Conservation (phyloP, 176 grass and related monocot genomes). For the Carex pumila region DNA sequence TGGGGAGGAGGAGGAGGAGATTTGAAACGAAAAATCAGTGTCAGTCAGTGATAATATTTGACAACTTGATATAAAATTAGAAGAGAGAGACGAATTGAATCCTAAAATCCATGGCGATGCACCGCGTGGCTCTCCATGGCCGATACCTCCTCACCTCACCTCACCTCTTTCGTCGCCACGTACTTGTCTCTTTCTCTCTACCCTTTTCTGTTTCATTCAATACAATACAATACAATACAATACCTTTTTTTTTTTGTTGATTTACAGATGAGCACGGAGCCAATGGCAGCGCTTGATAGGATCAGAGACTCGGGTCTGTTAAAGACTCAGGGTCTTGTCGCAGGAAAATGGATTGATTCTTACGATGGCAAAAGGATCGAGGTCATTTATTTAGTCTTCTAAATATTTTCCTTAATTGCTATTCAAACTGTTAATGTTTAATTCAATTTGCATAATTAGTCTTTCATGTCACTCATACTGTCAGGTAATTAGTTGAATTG, state of each 20-base stretch:
- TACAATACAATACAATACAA: too few relatives aligned
- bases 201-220: neutral
- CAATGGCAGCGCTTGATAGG: constrained; percentile 47
- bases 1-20: too few relatives aligned
- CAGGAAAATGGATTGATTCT: constrained; percentile 72
- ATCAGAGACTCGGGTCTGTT: constrained; percentile 62
- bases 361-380: constrained; percentile 79
- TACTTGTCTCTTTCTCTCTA: neutral
- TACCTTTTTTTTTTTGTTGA: too few relatives aligned
- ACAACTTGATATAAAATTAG: too few relatives aligned
- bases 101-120: constrained; percentile 35
- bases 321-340: constrained; percentile 70
- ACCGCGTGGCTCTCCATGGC: constrained; percentile 42
- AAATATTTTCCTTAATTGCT: neutral
- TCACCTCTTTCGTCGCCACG: constrained; percentile 29
- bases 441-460: constrained; percentile 2
- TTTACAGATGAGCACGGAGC: constrained; percentile 47
- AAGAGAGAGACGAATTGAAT: neutral
- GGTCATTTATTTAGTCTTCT: constrained; percentile 16
- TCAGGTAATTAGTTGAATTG: neutral
- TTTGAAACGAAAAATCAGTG: too few relatives aligned
- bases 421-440: neutral
- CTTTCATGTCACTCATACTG: neutral
- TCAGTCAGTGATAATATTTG: too few relatives aligned
- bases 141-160: constrained; percentile 40